Evolutionary conservation across 2,329 filamentous ascomycete species (phyloP), one percentile per base, ranked within the genome.

Genomic region (Teratosphaeriaceae sp.): DNA sequence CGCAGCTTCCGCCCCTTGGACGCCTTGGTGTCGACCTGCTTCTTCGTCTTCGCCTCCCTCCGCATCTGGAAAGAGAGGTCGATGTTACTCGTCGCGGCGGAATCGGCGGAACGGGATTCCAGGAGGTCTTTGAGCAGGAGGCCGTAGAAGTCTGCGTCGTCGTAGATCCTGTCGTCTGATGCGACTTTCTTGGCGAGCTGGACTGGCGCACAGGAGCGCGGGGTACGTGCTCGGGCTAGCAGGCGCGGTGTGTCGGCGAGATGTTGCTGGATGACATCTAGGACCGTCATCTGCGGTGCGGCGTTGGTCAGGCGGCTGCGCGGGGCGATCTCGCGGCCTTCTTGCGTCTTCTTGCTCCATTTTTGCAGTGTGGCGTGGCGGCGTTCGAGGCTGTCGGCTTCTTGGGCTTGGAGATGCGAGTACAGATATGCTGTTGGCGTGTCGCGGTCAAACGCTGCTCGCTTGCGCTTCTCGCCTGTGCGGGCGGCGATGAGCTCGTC

Each of bases 111-210:
- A 46, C 90, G 84, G 62, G 94, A 87, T 60, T 95, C 88, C 8
- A 98, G 84, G 1, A 98, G 80, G 59, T 95, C 88, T 63, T 95
- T 94, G 21, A 98, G 78, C 2, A 98, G 76, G 12, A 92, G 71
- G 62, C 94, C 88, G 68, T 98, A 98, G 65, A 97, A 96, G 61
- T 94, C 82, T 9, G 86, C 87, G 56, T 98, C 92, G 61, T 97
- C 90, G 69, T 92, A 98, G 53, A 95, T 80, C 16, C 72, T 67
- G 1, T 65, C 62, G 56, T 82, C 80, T 53, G 82, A 75, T 7
- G 68, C 65, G 19, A 80, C 58, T 24, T 53, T 58, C 20, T 52
- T 46, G 8, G 56, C 47, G n/a, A 58, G 46, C 55, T 90, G 85
- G 0, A 78, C 67, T 0, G 85, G 85, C 0, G 85, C 85, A 56